These are phyloP conservation scores for Fusarium sp. DNA, from an alignment of 2,329 filamentous ascomycete genomes.

Conservation along the genomic window DNA sequence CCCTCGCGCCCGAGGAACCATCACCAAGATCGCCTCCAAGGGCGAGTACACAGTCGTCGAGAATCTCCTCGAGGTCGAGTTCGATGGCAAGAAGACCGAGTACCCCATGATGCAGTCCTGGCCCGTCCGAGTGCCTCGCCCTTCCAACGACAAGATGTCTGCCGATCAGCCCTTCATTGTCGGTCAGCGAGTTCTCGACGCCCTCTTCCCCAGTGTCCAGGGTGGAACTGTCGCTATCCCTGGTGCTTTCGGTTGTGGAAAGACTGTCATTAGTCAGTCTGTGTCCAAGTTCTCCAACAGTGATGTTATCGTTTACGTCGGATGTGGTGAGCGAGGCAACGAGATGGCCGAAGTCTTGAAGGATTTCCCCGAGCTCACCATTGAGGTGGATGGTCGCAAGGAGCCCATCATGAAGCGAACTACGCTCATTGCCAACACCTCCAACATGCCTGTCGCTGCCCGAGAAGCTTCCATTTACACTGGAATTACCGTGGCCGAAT, in stretches of 20 bases:
- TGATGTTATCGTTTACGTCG: conserved; percentile 98
- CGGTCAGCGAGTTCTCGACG: conserved; percentile 95
- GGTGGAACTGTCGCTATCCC: conserved; percentile 98
- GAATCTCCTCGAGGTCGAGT: conserved; percentile 95
- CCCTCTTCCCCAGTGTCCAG: conserved; percentile 95
- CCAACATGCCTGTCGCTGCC: conserved; percentile 99
- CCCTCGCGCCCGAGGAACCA: conserved; percentile 88
- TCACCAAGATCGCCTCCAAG: conserved; percentile 89
- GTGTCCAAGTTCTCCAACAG: conserved; percentile 99
- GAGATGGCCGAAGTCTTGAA: conserved; percentile 99
- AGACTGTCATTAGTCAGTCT: conserved; percentile 98
- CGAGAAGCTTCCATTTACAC: conserved; percentile 99
- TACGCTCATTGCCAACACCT: conserved; percentile 97
- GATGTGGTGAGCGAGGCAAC: conserved; percentile 91
- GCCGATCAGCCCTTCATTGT: conserved; percentile 94
- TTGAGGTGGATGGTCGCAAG: conserved; percentile 92
- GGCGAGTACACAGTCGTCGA: conserved; percentile 94
- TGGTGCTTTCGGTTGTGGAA: conserved; percentile 97
- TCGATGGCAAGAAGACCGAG: conserved; percentile 94
- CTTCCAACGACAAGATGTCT: conserved; percentile 90
- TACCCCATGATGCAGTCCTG: conserved; percentile 99
- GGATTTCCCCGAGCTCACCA: conserved; percentile 98
- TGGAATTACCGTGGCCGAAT: conserved; percentile 92
- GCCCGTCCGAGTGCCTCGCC: conserved; percentile 96
- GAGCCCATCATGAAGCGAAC: conserved; percentile 99